Evolutionary conservation across 2,329 filamentous ascomycete species (phyloP).

Genomic region (Fusarium pseudoanthophilum): DNA sequence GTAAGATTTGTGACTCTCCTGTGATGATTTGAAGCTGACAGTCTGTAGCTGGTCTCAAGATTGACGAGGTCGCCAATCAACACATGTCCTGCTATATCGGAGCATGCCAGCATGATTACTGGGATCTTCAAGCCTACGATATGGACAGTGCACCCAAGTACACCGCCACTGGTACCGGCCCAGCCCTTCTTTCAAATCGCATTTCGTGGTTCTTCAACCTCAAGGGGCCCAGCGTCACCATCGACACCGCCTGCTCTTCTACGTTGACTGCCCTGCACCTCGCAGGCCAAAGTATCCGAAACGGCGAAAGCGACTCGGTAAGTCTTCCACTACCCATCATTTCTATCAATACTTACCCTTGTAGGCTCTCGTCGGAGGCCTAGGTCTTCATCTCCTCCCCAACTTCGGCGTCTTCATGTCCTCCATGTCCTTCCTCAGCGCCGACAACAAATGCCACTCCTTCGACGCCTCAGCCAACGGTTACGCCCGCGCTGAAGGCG

Average conservation of each 20-base stretch:
- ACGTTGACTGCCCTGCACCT: conserved; percentile 8
- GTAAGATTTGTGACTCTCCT: background rate
- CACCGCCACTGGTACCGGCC: background rate
- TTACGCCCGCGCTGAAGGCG: conserved; percentile 22
- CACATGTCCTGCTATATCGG: conserved; percentile 8
- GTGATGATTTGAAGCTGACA: background rate
- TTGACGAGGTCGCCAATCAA: background rate
- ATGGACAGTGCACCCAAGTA: conserved; percentile 9
- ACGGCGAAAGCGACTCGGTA: background rate
- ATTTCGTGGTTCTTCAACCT: conserved; percentile 7
- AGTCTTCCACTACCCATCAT: too few relatives aligned
- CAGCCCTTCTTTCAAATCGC: background rate
- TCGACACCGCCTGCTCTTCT: conserved; percentile 17
- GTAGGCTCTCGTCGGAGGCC: background rate
- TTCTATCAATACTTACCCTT: background rate
- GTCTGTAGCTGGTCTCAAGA: background rate
- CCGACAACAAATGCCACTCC: background rate
- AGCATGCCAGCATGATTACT: conserved; percentile 10
- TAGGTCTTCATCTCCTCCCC: background rate
- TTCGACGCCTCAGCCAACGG: conserved; percentile 16
- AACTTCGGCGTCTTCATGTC: background rate
- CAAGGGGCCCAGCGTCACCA: conserved; percentile 7
- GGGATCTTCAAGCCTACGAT: conserved; percentile 7
- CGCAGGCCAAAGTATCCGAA: background rate
- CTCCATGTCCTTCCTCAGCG: background rate